Percentiles rank a stretch among this genome's conserved stretches.
Evolutionary conservation across 805 yeast genomes (phyloP).

Genomic region (Isabelozyma gotoi): DNA sequence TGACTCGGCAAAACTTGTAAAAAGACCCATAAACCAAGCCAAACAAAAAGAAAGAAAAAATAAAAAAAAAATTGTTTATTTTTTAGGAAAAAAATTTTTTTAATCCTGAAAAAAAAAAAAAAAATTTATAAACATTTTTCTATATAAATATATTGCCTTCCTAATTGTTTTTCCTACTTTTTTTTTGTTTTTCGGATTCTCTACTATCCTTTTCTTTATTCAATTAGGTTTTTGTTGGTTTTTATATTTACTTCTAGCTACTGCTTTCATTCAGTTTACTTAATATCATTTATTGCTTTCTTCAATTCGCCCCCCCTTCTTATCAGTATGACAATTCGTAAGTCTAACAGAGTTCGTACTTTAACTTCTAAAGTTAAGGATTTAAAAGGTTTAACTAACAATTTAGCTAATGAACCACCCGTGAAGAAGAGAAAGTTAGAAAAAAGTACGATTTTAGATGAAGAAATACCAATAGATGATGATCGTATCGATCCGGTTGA

Average conservation of each 20-base stretch:
- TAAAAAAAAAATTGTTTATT: too few relatives aligned
- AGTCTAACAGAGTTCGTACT: slow-evolving; percentile 29
- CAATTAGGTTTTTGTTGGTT: not conserved
- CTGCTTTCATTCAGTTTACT: not conserved
- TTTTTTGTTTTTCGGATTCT: not conserved
- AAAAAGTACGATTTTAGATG: slow-evolving; percentile 2
- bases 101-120: not conserved
- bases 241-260: not conserved
- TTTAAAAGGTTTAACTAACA: slow-evolving; percentile 7
- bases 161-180: not conserved
- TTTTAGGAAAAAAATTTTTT: too few relatives aligned
- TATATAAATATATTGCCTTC: not conserved
- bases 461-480: slow-evolving; percentile 7
- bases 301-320: not conserved
- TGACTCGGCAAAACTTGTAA: not conserved
- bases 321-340: slow-evolving; percentile 22
- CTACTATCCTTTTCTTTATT: not conserved
- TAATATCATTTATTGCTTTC: slow-evolving; percentile 1
- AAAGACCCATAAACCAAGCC: not conserved
- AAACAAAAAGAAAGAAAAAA: not conserved
- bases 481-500: slow-evolving; percentile 45
- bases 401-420: not conserved
- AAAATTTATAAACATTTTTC: not conserved
- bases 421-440: slow-evolving; percentile 7
- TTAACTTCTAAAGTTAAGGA: slow-evolving; percentile 18